These are phyloP conservation scores for Epicoccum sorghinum DNA, from an alignment of 2,329 filamentous ascomycete species.

Conservation along the genomic window DNA sequence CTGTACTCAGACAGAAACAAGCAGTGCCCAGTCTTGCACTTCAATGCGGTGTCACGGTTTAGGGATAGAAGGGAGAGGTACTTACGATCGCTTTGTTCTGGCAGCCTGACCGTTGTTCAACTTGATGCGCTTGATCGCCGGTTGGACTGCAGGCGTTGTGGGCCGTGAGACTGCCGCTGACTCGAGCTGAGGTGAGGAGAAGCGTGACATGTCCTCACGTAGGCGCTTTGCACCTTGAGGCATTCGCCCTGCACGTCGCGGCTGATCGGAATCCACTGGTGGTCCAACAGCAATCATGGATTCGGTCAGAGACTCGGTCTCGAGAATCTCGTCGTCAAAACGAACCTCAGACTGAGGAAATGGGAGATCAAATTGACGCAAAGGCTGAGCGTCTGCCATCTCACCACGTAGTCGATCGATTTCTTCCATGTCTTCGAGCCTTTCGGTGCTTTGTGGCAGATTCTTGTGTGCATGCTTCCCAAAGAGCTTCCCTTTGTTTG, in stretches of 20 bases:
- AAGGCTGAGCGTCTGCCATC: conserved; percentile 34
- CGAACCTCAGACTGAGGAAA: conserved; percentile 42
- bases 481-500: conserved; percentile 37
- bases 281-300: conserved; percentile 45
- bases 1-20: conserved; percentile 35
- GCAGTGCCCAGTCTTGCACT: conserved; percentile 26
- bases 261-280: conserved; percentile 38
- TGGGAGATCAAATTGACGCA: conserved; percentile 28
- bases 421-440: conserved; percentile 34
- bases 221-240: conserved; percentile 40
- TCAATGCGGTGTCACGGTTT: conserved; percentile 19
- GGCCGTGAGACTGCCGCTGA: conserved; percentile 41
- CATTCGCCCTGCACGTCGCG: conserved; percentile 37
- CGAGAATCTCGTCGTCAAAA: conserved; percentile 45
- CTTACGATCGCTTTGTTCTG: conserved; percentile 49
- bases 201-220: conserved; percentile 36
- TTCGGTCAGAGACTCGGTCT: conserved; percentile 45
- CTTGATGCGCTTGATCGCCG: conserved; percentile 42
- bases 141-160: conserved; percentile 40
- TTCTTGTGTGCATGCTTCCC: conserved; percentile 40
- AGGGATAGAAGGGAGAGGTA: conserved; percentile 19
- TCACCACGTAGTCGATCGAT: conserved; percentile 32
- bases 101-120: conserved; percentile 45
- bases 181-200: conserved; percentile 41
- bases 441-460: conserved; percentile 34